Evolutionary conservation across 345 rosid species (phyloP).

Genomic region (Erodium maritimum): DNA sequence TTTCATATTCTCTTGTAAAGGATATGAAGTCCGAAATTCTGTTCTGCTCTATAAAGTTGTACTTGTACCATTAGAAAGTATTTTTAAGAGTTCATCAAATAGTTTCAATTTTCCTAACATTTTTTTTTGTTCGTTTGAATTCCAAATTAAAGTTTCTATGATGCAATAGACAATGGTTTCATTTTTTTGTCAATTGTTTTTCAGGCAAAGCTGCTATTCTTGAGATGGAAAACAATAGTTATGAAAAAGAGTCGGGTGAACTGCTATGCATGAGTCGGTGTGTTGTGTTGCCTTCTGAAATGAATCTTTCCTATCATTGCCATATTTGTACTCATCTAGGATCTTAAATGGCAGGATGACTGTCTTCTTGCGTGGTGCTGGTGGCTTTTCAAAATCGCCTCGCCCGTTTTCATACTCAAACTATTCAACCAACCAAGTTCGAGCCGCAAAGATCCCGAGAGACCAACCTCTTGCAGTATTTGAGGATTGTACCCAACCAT

Average conservation of each 20-base stretch:
- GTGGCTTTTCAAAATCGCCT: conserved; percentile 78
- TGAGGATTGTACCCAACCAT: conserved; percentile 60
- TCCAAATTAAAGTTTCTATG: background rate
- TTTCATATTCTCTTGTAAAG: too few relatives aligned
- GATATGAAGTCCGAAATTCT: background rate
- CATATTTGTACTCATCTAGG: conserved; percentile 6
- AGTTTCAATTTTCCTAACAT: background rate
- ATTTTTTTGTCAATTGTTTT: conserved; percentile 3
- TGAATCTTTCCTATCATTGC: conserved; percentile 3
- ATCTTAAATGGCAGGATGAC: conserved; percentile 35
- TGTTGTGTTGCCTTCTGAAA: conserved; percentile 14
- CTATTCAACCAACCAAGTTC: conserved; percentile 48
- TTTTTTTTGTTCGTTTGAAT: too few relatives aligned
- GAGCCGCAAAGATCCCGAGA: conserved; percentile 57
- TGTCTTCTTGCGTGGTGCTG: conserved; percentile 66
- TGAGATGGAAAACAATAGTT: conserved; percentile 70
- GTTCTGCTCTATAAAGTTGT: background rate
- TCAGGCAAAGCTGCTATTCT: conserved; percentile 85
- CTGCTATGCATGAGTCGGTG: conserved; percentile 72
- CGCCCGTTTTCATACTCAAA: conserved; percentile 58
- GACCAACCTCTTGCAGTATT: conserved; percentile 43
- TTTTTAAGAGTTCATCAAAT: background rate
- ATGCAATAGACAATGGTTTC: background rate
- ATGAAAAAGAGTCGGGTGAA: conserved; percentile 56
- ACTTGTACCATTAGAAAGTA: background rate